These are phyloP conservation scores for Sclerotinia glacialis DNA, from an alignment of 2,329 filamentous ascomycete genomes.

Conservation along the genomic window DNA sequence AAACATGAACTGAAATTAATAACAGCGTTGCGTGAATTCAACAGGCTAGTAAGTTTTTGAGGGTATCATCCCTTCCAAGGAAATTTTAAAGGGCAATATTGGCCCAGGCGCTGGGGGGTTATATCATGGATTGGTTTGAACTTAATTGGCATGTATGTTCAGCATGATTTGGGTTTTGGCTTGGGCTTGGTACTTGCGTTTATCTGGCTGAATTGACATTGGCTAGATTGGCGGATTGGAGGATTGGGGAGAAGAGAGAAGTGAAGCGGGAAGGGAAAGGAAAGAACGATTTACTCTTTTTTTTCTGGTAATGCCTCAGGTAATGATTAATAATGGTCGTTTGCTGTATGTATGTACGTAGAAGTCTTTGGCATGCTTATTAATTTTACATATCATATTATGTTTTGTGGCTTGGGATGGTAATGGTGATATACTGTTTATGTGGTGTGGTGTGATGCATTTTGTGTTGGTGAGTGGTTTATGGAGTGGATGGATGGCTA, in stretches of 20 bases:
- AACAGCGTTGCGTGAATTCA: conserved; percentile 6
- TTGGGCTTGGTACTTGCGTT: conserved; percentile 5
- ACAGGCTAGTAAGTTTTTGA: neutral
- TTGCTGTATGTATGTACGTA: neutral
- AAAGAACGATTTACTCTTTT: neutral
- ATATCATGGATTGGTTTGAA: conserved; percentile 5
- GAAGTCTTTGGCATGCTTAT: neutral
- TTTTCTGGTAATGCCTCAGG: neutral
- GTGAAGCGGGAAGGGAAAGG: neutral
- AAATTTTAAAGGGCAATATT: neutral
- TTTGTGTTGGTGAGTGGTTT: too few relatives aligned
- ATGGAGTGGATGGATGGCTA: too few relatives aligned
- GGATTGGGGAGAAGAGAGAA: neutral
- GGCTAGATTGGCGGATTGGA: conserved; percentile 15
- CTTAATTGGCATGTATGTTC: conserved; percentile 10
- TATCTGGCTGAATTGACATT: conserved; percentile 7
- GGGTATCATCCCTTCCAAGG: neutral
- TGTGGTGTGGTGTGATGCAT: neutral
- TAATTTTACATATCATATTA: neutral
- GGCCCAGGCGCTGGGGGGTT: neutral
- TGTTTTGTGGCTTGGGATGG: neutral
- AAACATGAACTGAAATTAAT: conserved; percentile 4
- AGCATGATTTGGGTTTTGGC: conserved; percentile 3
- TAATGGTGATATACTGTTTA: neutral
- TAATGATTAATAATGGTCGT: conserved; percentile 20